Percentiles rank a stretch among this genome's conserved stretches.
Evolutionary conservation across 1,284 basidiomycete genomes (phyloP).

Genomic region (Macrocystidia cucumis): DNA sequence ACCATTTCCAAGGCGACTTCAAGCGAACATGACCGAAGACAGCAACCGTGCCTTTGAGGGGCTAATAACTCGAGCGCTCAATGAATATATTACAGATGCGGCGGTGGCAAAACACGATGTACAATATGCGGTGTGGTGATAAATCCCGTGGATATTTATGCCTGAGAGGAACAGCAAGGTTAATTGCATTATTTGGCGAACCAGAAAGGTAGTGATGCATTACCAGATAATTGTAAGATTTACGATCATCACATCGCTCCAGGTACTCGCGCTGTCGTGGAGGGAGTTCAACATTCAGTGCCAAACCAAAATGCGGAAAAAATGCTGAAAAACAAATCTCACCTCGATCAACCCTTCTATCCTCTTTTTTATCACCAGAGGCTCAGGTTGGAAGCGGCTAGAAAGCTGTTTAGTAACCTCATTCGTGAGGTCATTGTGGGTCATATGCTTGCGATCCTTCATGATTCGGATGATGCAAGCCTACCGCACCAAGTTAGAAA

Average conservation of each 20-base stretch:
- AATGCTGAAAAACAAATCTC: constrained; percentile 12
- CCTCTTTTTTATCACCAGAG: constrained; percentile 86
- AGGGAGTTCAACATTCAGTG: neutral
- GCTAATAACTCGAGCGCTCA: too few species aligned
- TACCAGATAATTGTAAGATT: constrained; percentile 76
- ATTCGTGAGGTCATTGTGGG: constrained; percentile 85
- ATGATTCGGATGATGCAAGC: constrained; percentile 97
- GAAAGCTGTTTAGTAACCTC: constrained; percentile 88
- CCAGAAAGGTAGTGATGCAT: too few species aligned
- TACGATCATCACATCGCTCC: constrained; percentile 72
- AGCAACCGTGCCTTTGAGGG: too few species aligned
- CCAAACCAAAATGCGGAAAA: too few species aligned
- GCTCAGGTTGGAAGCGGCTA: constrained; percentile 81
- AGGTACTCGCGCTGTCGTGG: constrained; percentile 75
- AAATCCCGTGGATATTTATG: too few species aligned
- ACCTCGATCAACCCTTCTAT: constrained; percentile 95
- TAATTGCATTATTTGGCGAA: too few species aligned
- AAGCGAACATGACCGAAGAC: too few species aligned
- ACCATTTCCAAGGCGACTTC: too few species aligned
- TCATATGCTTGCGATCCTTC: constrained; percentile 92
- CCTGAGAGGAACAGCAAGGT: too few species aligned
- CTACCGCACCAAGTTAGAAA: constrained; percentile 28
- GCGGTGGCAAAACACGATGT: too few species aligned
- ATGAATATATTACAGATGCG: too few species aligned
- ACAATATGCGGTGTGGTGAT: too few species aligned